Evolutionary conservation across 2,329 filamentous ascomycete genomes (phyloP).

Genomic region (Blastomyces percursus): DNA sequence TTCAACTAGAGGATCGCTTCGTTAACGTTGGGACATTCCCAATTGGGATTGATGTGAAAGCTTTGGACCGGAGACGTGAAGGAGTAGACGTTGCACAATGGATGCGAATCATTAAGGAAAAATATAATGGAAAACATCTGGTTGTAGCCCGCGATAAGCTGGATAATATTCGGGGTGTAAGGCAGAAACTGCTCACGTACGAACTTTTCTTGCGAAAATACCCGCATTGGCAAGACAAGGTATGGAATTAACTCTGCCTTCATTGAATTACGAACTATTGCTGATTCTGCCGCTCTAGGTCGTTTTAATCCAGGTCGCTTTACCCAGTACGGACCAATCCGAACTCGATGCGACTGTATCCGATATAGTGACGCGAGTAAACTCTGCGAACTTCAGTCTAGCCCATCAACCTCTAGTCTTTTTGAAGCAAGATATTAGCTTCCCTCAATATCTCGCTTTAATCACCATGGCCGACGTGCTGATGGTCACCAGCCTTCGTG

Average conservation of each 20-base stretch:
- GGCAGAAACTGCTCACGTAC: conserved; percentile 84
- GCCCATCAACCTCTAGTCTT: conserved; percentile 78
- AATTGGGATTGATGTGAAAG: conserved; percentile 82
- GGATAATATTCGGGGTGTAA: conserved; percentile 80
- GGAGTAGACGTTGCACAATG: conserved; percentile 64
- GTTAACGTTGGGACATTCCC: conserved; percentile 76
- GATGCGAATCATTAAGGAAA: conserved; percentile 68
- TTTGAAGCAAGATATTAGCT: conserved; percentile 87
- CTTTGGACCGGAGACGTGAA: conserved; percentile 58
- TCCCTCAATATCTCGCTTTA: conserved; percentile 83
- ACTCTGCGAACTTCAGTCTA: conserved; percentile 79
- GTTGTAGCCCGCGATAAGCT: conserved; percentile 93
- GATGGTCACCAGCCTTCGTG: conserved; percentile 89
- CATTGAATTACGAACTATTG: background rate
- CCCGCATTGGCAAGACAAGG: conserved; percentile 72
- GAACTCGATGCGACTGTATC: conserved; percentile 82
- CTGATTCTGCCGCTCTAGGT: conserved; percentile 39
- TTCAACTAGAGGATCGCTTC: conserved; percentile 86
- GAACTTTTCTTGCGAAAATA: conserved; percentile 92
- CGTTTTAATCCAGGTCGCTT: conserved; percentile 86
- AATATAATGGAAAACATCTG: conserved; percentile 77
- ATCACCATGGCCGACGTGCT: conserved; percentile 81
- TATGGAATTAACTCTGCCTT: conserved; percentile 18
- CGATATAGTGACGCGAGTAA: conserved; percentile 89
- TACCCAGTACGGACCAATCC: conserved; percentile 76